These are phyloP conservation scores for Telfairia occidentalis DNA, from an alignment of 331 rosid genomes.

Conservation along the genomic window DNA sequence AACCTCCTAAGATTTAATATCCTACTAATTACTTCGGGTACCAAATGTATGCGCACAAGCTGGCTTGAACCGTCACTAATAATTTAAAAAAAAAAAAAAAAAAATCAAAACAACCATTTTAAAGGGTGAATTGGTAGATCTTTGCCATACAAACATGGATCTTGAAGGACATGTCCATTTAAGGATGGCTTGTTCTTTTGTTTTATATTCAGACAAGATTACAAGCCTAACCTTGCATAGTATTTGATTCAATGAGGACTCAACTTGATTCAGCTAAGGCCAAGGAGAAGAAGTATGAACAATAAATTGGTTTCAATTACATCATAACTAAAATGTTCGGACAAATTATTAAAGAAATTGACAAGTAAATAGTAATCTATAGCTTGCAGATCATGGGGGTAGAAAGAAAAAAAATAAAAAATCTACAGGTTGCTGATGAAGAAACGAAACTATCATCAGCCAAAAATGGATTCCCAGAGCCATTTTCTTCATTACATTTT, in stretches of 20 bases:
- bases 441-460: conserved; percentile 28
- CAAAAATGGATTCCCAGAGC: conserved; percentile 41
- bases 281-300: neutral
- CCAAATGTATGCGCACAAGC: no score
- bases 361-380: conserved; percentile 32
- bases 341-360: conserved; percentile 49
- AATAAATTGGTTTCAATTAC: conserved; percentile 20
- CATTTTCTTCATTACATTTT: conserved; percentile 34
- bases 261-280: neutral
- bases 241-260: neutral
- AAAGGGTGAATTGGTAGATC: neutral
- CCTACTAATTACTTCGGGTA: no score
- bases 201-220: neutral
- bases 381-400: conserved; percentile 25
- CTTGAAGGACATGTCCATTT: neutral
- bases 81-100: no score
- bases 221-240: neutral
- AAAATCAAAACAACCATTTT: neutral
- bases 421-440: conserved; percentile 43
- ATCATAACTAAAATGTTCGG: conserved; percentile 27
- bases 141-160: neutral
- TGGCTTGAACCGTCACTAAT: no score
- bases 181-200: neutral
- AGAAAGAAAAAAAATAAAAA: conserved; percentile 11
- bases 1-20: no score